Base-by-base conservation (phyloP, 148 eudicot species). In the Polygonum maritimum region DNA sequence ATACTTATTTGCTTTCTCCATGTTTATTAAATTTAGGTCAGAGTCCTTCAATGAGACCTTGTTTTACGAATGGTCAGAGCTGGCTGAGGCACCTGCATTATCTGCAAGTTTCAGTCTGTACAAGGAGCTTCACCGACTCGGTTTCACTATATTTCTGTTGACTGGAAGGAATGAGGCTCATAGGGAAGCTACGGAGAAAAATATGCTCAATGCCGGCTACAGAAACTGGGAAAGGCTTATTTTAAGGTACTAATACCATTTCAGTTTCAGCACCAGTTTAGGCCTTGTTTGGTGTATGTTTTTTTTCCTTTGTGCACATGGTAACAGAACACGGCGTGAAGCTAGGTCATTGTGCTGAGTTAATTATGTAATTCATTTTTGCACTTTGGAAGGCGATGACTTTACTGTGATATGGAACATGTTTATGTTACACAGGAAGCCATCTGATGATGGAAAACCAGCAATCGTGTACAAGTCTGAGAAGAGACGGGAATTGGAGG, bases 101-200 rank as follows among this genome's bases (percentile, higher is more conserved):
- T 78, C 89, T 14, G 88, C 96, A 73, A 94, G 97, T 80, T 82
- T 92, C 82, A 78, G 82, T 58, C 80, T 94, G 71, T 94, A 94
- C 86, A 85, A 84, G 51, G 87, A 90, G 81, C 87, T 94, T 54
- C 80, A 88, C 57, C 40, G 82, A 78, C 84, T 87, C 1, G 96
- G 97, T 12, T 86, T 94, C 78, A 92, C 81, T 15, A 82, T 90
- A 79, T 79, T 94, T 79, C 78, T 94, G 45, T 85, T 94, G 81
- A 94, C 98, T 49, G 98, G 98, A 15, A 86, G 98, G 48, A 78
- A 31, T 71, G 96, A 94, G 78, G 48, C 49, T 79, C 86, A 79
- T 76, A 84, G 98, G 81, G 82, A 82, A 19, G 77, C 57, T 48
- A 94, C 97, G 0, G 88, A 73, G 55, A 75, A 76, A 52, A 89